A percentile compares a stretch with the other conserved stretches of the same genome.
phyloP scores from a whole-genome alignment of 768 basidiomycete species.

The Mycena floridula region DNA sequence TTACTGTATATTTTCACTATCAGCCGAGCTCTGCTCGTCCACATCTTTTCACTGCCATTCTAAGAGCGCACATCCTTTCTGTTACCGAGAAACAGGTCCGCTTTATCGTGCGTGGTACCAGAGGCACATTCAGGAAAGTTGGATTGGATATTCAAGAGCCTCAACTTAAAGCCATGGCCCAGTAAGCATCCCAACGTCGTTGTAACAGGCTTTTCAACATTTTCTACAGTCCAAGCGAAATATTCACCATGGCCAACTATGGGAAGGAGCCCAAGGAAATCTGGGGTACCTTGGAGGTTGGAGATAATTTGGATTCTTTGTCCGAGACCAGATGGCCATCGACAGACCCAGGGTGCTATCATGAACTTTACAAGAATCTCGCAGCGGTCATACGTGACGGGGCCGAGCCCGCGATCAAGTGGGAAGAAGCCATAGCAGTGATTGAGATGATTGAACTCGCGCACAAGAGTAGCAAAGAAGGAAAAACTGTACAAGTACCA shows the following conservation, averaged over 20 bases:
- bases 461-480: slow-evolving; percentile 57
- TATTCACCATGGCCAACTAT: slow-evolving; percentile 37
- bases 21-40: slow-evolving; percentile 28
- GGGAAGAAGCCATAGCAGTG: slow-evolving; percentile 65
- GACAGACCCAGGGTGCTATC: slow-evolving; percentile 49
- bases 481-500: slow-evolving; percentile 35
- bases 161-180: slow-evolving; percentile 59
- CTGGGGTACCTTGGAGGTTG: slow-evolving; percentile 53
- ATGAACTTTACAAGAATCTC: slow-evolving; percentile 58
- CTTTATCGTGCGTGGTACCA: slow-evolving; percentile 65
- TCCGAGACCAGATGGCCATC: slow-evolving; percentile 55
- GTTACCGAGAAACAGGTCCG: slow-evolving; percentile 61
- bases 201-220: too few relatives aligned
- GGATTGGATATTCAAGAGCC: slow-evolving; percentile 79
- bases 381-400: slow-evolving; percentile 54
- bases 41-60: slow-evolving; percentile 59
- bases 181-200: too few relatives aligned
- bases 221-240: slow-evolving; percentile 38
- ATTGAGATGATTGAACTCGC: slow-evolving; percentile 78
- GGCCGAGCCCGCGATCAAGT: slow-evolving; percentile 55
- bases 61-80: slow-evolving; percentile 66
- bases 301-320: slow-evolving; percentile 36
- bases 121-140: slow-evolving; percentile 68
- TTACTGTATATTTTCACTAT: slow-evolving; percentile 50
- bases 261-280: slow-evolving; percentile 60